phyloP scores from a whole-genome alignment of 495 filamentous ascomycete species.

The Annulohypoxylon stygium region DNA sequence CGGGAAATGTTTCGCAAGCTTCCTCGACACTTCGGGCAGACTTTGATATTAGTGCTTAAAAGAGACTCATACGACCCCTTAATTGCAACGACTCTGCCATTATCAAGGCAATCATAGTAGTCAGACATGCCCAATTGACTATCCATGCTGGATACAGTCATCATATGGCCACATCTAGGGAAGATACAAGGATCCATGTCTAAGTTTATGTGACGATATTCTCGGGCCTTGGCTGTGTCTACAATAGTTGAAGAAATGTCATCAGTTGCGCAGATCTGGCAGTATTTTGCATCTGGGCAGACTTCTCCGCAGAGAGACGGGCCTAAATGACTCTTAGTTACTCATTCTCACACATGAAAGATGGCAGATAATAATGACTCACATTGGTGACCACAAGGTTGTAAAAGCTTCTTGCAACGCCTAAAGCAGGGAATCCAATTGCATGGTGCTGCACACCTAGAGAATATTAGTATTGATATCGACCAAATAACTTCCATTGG shows the following conservation, averaged over 20 bases:
- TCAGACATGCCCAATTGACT: conserved; percentile 63
- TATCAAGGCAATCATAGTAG: conserved; percentile 63
- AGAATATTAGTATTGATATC: conserved; percentile 19
- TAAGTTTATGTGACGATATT: conserved; percentile 70
- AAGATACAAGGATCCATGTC: conserved; percentile 72
- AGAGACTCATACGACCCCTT: conserved; percentile 58
- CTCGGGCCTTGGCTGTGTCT: conserved; percentile 64
- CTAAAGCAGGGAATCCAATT: conserved; percentile 72
- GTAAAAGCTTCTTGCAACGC: conserved; percentile 65
- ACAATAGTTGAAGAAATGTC: conserved; percentile 62
- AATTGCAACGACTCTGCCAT: conserved; percentile 25
- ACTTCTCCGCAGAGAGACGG: conserved; percentile 76
- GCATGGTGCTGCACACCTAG: conserved; percentile 73
- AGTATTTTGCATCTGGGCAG: conserved; percentile 69
- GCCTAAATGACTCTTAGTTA: conserved; percentile 51
- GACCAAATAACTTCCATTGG: not conserved
- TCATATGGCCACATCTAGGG: conserved; percentile 74
- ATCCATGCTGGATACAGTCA: conserved; percentile 74
- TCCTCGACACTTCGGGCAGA: conserved; percentile 72
- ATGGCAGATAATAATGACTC: not conserved
- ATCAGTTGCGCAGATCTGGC: conserved; percentile 66
- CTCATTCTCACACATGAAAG: not conserved
- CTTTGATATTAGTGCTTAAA: conserved; percentile 62
- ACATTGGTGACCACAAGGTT: conserved; percentile 68
- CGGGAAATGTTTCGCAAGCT: conserved; percentile 71